Base-by-base conservation (phyloP, 768 basidiomycete species). In the Mycena latifolia region DNA sequence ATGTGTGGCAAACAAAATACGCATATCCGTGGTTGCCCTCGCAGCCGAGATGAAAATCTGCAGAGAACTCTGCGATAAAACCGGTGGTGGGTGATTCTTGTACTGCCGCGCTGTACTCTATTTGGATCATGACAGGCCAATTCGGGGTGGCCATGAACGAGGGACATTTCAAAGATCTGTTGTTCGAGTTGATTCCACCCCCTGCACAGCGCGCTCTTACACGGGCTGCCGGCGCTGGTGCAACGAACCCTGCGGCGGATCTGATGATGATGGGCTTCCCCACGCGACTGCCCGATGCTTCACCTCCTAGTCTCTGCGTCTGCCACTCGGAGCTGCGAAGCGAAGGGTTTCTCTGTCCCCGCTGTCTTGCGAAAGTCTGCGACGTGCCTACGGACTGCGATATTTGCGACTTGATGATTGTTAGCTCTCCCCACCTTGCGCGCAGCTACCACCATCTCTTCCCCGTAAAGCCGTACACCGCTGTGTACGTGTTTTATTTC, bases 181-280 rank as follows among this genome's bases (percentile, higher is more conserved):
- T 99, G 11, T 99, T 98, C 79, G 98, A 99, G 72, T 88, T 94
- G 25, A 91, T 99, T 24, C 95, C 96, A 22, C 98, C 98, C 0
- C 98, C 98, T 0, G 95, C 96, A 0, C 92, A 94, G 74, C 86
- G 85, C 7, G 82, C 87, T 4, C 68, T 88, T 24, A 75, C 84
- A 7, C 84, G 88, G 29, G 73, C 82, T 20, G 71, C 74, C 4
- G 85, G 84, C 0, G 81, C 80, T 53, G 79, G 83, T 6, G 75
- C 78, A 14, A 77, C 82, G 14, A 92, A 90, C 67, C 86, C 87
- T 24, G 87, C 91, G 0, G 91, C 94, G 0, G 97, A 99, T 79
- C 82, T 99, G 56, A 98, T 99, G 93, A 93, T 98, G 87, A 99
- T 99, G 95, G 98, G 98, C 11, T 99, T 99, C 78, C 98, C 98